phyloP scores from a whole-genome alignment of 1,284 basidiomycete species.

The Ceratobasidium sp. region DNA sequence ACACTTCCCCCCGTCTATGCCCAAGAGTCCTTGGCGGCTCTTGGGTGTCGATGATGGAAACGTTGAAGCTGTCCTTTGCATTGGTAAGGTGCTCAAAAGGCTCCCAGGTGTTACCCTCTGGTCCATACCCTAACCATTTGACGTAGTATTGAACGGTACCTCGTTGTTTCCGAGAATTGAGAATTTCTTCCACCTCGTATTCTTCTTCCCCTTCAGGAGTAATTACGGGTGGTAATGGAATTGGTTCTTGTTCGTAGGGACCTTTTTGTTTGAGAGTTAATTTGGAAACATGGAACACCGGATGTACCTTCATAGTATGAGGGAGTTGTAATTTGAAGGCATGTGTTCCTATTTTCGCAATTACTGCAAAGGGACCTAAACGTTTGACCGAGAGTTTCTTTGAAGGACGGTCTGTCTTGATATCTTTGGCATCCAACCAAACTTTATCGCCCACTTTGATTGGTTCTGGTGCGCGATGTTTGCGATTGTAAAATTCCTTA shows the following conservation, averaged over 20 bases:
- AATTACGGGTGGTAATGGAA: no score
- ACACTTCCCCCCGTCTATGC: no score
- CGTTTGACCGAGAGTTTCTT: constrained; percentile 53
- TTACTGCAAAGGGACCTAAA: constrained; percentile 55
- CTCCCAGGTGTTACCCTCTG: background rate
- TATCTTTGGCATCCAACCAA: constrained; percentile 50
- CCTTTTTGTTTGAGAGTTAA: constrained; percentile 45
- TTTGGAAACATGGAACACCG: constrained; percentile 54
- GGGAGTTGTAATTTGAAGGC: constrained; percentile 55
- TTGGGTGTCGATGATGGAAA: background rate
- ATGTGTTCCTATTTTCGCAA: constrained; percentile 47
- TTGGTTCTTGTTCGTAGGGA: constrained; percentile 18
- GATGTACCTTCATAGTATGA: constrained; percentile 51
- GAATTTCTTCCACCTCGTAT: constrained; percentile 45
- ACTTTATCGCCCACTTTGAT: constrained; percentile 42
- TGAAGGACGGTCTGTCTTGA: constrained; percentile 50
- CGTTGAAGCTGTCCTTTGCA: constrained; percentile 9
- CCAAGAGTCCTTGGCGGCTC: background rate
- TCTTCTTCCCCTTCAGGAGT: constrained; percentile 37
- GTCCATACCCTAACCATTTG: constrained; percentile 8
- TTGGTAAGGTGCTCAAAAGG: background rate
- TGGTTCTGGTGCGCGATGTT: background rate
- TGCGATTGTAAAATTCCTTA: background rate
- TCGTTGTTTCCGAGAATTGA: constrained; percentile 29
- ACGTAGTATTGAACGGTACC: no score